These are phyloP conservation scores for Paracoccidioides brasiliensis DNA, from an alignment of 2,329 filamentous ascomycete genomes.

Conservation along the genomic window DNA sequence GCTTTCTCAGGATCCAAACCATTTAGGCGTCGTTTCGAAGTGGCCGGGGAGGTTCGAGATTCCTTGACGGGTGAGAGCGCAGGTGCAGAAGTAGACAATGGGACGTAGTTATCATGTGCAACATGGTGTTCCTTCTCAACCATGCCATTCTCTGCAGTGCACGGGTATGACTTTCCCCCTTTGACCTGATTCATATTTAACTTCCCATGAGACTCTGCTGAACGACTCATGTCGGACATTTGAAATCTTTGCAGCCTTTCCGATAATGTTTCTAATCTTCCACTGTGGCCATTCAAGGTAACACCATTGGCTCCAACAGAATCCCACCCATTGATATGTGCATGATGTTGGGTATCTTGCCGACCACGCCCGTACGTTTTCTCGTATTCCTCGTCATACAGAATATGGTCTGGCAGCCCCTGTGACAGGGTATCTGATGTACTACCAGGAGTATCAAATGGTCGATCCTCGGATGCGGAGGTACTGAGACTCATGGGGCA, in stretches of 20 bases:
- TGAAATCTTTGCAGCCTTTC: constrained; percentile 27
- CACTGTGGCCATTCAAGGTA: constrained; percentile 17
- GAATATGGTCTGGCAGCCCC: constrained; percentile 25
- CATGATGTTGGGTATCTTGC: constrained; percentile 15
- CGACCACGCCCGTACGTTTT: constrained; percentile 17
- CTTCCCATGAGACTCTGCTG: constrained; percentile 16
- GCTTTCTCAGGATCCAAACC: constrained; percentile 22
- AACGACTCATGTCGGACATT: constrained; percentile 23
- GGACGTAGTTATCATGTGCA: constrained; percentile 13
- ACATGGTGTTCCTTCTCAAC: constrained; percentile 18
- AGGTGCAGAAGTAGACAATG: constrained; percentile 10
- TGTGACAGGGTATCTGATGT: constrained; percentile 27
- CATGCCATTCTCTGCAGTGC: constrained; percentile 20
- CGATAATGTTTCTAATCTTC: constrained; percentile 23
- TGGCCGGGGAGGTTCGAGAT: constrained; percentile 16
- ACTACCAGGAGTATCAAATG: constrained; percentile 25
- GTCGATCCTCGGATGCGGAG: constrained; percentile 29
- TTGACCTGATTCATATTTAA: constrained; percentile 8
- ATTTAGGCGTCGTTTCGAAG: constrained; percentile 21
- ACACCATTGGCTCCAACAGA: constrained; percentile 5
- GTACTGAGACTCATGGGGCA: constrained; percentile 27
- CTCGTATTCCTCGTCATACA: constrained; percentile 24
- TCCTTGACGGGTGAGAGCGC: constrained; percentile 19
- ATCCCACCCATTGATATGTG: constrained; percentile 10
- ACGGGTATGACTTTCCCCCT: constrained; percentile 12